Percentiles rank a stretch among this genome's conserved stretches.
phyloP scores from a whole-genome alignment of 176 grass and related monocot genomes.

The Tuctoria greenei region DNA sequence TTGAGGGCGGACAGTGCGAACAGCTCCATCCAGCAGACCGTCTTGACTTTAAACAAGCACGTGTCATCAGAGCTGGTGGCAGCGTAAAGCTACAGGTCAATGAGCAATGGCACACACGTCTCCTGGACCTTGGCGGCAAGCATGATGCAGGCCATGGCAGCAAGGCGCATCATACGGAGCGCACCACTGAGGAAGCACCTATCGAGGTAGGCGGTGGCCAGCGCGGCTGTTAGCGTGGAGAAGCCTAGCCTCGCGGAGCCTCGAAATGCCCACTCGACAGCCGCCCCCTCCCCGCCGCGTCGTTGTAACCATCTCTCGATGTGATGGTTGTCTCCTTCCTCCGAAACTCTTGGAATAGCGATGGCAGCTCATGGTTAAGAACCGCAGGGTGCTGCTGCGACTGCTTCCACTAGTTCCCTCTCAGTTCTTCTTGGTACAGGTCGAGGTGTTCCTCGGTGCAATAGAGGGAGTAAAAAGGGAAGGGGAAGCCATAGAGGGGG shows the following conservation, averaged over 20 bases:
- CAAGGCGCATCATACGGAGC: slow-evolving; percentile 60
- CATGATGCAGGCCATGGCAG: slow-evolving; percentile 68
- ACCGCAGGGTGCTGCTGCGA: slow-evolving; percentile 5
- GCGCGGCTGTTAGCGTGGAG: slow-evolving; percentile 61
- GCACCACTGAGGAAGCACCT: slow-evolving; percentile 60
- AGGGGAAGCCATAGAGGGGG: slow-evolving; percentile 40
- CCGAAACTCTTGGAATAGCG: slow-evolving; percentile 40
- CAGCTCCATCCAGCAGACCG: slow-evolving; percentile 79
- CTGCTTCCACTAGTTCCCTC: neutral
- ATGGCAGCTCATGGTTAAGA: slow-evolving; percentile 37
- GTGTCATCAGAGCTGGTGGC: neutral
- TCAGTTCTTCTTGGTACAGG: slow-evolving; percentile 38
- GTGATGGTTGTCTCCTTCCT: slow-evolving; percentile 36
- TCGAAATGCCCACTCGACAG: slow-evolving; percentile 48
- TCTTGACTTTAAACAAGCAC: slow-evolving; percentile 68
- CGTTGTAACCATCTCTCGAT: slow-evolving; percentile 29
- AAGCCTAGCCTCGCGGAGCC: slow-evolving; percentile 51
- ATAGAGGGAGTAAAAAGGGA: slow-evolving; percentile 57
- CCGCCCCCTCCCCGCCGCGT: slow-evolving; percentile 42
- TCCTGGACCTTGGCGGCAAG: slow-evolving; percentile 54
- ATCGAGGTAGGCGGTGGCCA: slow-evolving; percentile 70
- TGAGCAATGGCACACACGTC: neutral
- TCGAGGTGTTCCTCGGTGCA: slow-evolving; percentile 73
- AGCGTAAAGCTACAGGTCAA: slow-evolving; percentile 57
- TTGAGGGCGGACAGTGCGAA: slow-evolving; percentile 65